Conservation (phyloP, 768 basidiomycete genomes). For the Tylopilus felleus region DNA sequence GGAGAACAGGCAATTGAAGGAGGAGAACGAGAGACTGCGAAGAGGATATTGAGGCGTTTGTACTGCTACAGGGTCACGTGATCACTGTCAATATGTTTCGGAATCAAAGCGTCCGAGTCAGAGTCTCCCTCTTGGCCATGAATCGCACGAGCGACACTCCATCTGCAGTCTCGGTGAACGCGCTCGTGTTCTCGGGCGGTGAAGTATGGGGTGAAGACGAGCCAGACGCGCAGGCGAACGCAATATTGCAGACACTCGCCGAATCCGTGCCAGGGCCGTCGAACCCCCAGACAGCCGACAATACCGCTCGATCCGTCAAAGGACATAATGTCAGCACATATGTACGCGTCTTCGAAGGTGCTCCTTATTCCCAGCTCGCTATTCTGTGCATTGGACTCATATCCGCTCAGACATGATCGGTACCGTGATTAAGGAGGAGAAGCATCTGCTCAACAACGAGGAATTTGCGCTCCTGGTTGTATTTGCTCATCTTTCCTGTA, state of each 20-base stretch:
- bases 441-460: constrained; percentile 45
- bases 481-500: constrained; percentile 49
- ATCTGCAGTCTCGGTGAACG: constrained; percentile 16
- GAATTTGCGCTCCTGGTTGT: constrained; percentile 45
- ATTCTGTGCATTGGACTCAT: not conserved
- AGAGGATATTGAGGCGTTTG: constrained; percentile 31
- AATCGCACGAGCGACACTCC: constrained; percentile 4
- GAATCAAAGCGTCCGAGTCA: no score
- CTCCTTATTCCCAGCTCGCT: not conserved
- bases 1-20: constrained; percentile 52
- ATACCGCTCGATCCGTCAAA: not conserved
- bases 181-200: constrained; percentile 33
- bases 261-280: constrained; percentile 15
- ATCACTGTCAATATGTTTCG: not conserved
- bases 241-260: constrained; percentile 6
- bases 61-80: constrained; percentile 9
- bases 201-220: constrained; percentile 19
- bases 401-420: constrained; percentile 50
- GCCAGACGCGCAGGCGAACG: constrained; percentile 3
- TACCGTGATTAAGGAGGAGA: constrained; percentile 48
- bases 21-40: constrained; percentile 63
- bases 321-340: constrained; percentile 22
- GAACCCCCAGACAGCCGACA: not conserved
- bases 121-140: not conserved
- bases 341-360: constrained; percentile 32